phyloP scores from a whole-genome alignment of 192 early-diverging fungal species.

The Gonapodya prolifera region DNA sequence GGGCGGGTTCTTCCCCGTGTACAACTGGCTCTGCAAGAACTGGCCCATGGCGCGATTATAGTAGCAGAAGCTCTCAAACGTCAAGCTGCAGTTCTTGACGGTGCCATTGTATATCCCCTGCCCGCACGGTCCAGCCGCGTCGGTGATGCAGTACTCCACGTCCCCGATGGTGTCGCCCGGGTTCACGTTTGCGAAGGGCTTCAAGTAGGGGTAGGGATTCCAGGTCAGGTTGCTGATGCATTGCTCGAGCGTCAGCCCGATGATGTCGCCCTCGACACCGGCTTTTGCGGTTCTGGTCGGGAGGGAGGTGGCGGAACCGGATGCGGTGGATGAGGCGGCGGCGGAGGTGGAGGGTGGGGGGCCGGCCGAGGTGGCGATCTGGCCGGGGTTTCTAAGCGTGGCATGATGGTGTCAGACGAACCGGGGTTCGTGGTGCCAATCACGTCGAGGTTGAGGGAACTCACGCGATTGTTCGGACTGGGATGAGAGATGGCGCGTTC shows the following conservation, averaged over 20 bases:
- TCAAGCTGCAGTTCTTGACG: not conserved
- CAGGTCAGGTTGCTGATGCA: not conserved
- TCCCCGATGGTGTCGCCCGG: not conserved
- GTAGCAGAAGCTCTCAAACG: not conserved
- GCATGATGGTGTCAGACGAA: no score
- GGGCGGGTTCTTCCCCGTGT: not conserved
- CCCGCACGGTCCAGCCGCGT: not conserved
- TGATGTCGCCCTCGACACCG: not conserved
- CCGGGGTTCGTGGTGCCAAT: no score
- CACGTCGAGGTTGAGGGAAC: no score
- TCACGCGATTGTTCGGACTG: not conserved
- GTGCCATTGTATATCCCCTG: not conserved
- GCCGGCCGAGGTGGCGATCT: no score
- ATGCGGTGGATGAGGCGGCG: not conserved
- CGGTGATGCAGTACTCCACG: not conserved
- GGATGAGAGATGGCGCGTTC: not conserved
- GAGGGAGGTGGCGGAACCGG: not conserved
- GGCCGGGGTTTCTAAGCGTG: no score
- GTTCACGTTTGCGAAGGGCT: not conserved
- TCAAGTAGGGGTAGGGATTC: not conserved
- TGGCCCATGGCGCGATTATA: not conserved
- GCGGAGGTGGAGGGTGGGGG: not conserved
- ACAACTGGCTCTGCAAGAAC: not conserved
- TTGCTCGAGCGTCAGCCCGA: not conserved
- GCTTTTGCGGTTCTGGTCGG: not conserved